A percentile compares a stretch with the other conserved stretches of the same genome.
These are phyloP conservation scores for Maudiozyma bulderi DNA, from an alignment of 805 yeast genomes.

Conservation along the genomic window DNA sequence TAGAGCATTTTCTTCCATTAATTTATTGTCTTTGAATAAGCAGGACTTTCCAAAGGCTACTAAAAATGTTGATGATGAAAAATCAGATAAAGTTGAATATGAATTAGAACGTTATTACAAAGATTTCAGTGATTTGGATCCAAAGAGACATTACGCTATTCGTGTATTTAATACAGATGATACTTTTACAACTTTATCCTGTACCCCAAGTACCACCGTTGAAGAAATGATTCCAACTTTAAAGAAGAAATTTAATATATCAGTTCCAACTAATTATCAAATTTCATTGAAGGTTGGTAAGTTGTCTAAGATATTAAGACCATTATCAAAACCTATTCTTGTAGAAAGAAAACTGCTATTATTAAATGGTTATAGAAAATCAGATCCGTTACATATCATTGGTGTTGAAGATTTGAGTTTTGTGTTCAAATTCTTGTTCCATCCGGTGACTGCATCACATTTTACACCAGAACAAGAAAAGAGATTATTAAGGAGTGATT, in stretches of 20 bases:
- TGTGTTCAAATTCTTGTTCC: constrained; percentile 70
- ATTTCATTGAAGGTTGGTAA: constrained; percentile 69
- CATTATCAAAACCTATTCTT: constrained; percentile 65
- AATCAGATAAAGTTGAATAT: constrained; percentile 30
- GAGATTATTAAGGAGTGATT: constrained; percentile 46
- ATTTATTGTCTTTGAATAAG: constrained; percentile 1
- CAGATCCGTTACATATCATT: constrained; percentile 66
- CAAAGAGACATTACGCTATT: constrained; percentile 32
- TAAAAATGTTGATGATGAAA: constrained; percentile 20
- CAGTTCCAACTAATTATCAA: constrained; percentile 61
- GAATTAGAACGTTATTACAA: constrained; percentile 31
- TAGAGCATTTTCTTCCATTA: constrained; percentile 5
- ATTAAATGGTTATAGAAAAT: constrained; percentile 67
- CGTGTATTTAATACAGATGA: constrained; percentile 80
- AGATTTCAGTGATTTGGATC: constrained; percentile 28
- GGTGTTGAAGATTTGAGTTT: constrained; percentile 81
- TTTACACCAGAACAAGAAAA: constrained; percentile 62
- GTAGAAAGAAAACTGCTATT: constrained; percentile 65
- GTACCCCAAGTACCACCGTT: constrained; percentile 70
- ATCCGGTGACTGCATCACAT: constrained; percentile 50
- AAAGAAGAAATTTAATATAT: constrained; percentile 69
- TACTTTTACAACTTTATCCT: constrained; percentile 68
- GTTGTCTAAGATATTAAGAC: constrained; percentile 59
- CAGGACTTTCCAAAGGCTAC: background rate
- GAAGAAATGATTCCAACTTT: constrained; percentile 61